A percentile compares a stretch with the other conserved stretches of the same genome.
phyloP scores from a whole-genome alignment of 1,284 basidiomycete genomes.

The Kwoniella shivajii region DNA sequence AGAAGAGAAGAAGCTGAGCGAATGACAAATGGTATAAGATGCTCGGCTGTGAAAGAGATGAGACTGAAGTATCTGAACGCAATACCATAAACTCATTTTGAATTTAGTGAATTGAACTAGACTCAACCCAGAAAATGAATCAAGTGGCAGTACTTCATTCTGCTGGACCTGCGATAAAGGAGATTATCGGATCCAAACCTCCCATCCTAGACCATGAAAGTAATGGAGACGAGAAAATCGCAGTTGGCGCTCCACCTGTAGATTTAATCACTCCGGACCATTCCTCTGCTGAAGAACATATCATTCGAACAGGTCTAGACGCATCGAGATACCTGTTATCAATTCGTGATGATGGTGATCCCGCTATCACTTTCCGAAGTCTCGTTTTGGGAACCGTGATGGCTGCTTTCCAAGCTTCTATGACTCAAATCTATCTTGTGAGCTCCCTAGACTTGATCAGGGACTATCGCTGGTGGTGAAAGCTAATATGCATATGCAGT shows the following conservation, averaged over 20 bases:
- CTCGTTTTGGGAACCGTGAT: slow-evolving; percentile 62
- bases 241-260: background rate
- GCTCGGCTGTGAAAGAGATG: too few species aligned
- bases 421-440: slow-evolving; percentile 24
- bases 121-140: too few species aligned
- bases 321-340: slow-evolving; percentile 65
- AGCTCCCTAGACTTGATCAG: background rate
- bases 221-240: background rate
- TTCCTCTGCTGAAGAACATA: background rate
- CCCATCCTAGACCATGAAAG: too few species aligned
- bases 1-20: too few species aligned
- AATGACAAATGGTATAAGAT: too few species aligned
- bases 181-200: too few species aligned
- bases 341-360: slow-evolving; percentile 65
- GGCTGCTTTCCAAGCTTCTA: slow-evolving; percentile 61
- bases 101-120: too few species aligned
- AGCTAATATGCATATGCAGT: slow-evolving; percentile 49
- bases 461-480: background rate
- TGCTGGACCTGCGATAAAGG: too few species aligned
- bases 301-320: slow-evolving; percentile 57
- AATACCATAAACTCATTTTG: too few species aligned
- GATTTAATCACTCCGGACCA: background rate
- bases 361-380: slow-evolving; percentile 63
- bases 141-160: too few species aligned
- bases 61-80: too few species aligned